phyloP scores from a whole-genome alignment of 768 basidiomycete genomes.

The Suillus spraguei region DNA sequence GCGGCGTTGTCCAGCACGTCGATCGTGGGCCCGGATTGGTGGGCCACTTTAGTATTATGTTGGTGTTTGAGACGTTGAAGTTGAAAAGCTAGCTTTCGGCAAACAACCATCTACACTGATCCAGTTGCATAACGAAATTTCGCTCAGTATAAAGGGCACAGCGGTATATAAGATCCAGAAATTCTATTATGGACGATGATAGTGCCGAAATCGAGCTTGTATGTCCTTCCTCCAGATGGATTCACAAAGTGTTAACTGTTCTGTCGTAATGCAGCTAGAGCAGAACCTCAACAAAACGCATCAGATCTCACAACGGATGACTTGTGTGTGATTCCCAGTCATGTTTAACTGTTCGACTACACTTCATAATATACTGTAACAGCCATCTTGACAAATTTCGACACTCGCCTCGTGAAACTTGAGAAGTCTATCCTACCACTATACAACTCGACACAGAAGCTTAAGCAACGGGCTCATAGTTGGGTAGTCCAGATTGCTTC shows the following conservation, averaged over 20 bases:
- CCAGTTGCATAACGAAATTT: not conserved
- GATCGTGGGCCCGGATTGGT: no score
- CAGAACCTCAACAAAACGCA: slow-evolving; percentile 87
- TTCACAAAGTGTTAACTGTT: not conserved
- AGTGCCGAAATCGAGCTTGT: slow-evolving; percentile 79
- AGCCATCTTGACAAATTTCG: slow-evolving; percentile 87
- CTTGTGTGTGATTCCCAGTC: slow-evolving; percentile 49
- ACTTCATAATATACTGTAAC: slow-evolving; percentile 30
- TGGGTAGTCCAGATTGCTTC: slow-evolving; percentile 28
- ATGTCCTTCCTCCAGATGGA: slow-evolving; percentile 14
- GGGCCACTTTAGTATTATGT: not conserved
- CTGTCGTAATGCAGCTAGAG: slow-evolving; percentile 56
- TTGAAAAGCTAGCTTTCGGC: not conserved
- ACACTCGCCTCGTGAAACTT: slow-evolving; percentile 76
- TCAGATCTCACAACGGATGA: slow-evolving; percentile 86
- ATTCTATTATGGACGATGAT: slow-evolving; percentile 52
- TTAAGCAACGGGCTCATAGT: slow-evolving; percentile 77
- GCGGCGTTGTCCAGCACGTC: not conserved
- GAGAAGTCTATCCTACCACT: slow-evolving; percentile 86
- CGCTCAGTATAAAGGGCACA: not conserved
- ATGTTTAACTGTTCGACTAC: slow-evolving; percentile 5
- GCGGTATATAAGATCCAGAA: not conserved
- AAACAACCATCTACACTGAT: not conserved
- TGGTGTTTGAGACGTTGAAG: not conserved
- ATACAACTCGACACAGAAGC: slow-evolving; percentile 75